These are phyloP conservation scores for Boletus reticulatus DNA, from an alignment of 768 basidiomycete genomes.

Conservation along the genomic window DNA sequence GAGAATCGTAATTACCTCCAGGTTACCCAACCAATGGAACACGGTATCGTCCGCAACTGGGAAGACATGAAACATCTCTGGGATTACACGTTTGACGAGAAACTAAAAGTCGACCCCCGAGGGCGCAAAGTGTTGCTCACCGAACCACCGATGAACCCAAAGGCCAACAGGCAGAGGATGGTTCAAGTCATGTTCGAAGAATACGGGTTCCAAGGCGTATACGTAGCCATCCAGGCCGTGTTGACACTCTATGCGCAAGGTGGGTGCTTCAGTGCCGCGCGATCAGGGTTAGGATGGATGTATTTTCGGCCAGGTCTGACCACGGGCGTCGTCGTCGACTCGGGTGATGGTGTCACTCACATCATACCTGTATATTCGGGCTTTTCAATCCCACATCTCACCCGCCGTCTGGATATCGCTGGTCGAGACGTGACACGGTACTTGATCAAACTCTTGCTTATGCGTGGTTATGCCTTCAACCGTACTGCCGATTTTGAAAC, in stretches of 20 bases:
- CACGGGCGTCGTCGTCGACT: slow-evolving; percentile 98
- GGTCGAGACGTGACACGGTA: slow-evolving; percentile 98
- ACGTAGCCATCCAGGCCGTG: slow-evolving; percentile 98
- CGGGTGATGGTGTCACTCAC: slow-evolving; percentile 98
- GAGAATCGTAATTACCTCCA: slow-evolving; percentile 94
- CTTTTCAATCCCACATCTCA: slow-evolving; percentile 92
- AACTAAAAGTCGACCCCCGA: slow-evolving; percentile 82
- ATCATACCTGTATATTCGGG: slow-evolving; percentile 99
- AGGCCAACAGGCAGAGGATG: slow-evolving; percentile 89
- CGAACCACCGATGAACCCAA: slow-evolving; percentile 99
- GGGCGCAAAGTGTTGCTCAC: slow-evolving; percentile 92
- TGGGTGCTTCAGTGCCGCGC: slow-evolving; percentile 37
- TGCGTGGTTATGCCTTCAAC: slow-evolving; percentile 99
- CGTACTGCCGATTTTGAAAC: slow-evolving; percentile 99
- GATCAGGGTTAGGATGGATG: background rate
- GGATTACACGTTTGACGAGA: slow-evolving; percentile 98
- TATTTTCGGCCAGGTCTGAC: slow-evolving; percentile 70
- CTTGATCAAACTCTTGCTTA: slow-evolving; percentile 97
- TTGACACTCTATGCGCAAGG: slow-evolving; percentile 98
- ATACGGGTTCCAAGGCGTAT: slow-evolving; percentile 93
- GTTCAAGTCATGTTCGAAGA: slow-evolving; percentile 99
- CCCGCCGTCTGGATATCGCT: slow-evolving; percentile 92
- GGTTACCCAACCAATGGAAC: slow-evolving; percentile 98
- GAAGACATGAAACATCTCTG: slow-evolving; percentile 98
- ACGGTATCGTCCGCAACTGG: slow-evolving; percentile 99